Evolutionary conservation across 305 asterid species (phyloP).

Genomic region (Solanum hybrid): DNA sequence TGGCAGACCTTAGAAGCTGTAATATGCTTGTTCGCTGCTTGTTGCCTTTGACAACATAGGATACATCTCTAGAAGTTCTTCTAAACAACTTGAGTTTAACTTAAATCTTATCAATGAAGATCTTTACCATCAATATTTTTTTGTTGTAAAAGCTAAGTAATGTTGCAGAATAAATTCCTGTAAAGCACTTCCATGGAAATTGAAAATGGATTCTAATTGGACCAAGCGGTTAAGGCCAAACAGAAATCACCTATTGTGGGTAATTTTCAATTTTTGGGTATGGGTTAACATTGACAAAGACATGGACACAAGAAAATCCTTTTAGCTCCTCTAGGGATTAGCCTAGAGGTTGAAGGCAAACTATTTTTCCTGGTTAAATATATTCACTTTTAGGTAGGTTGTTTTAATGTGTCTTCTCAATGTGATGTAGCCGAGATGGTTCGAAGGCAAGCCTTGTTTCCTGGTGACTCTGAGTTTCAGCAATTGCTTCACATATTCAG

Average conservation of each 20-base stretch:
- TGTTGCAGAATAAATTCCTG: neutral
- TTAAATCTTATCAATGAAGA: neutral
- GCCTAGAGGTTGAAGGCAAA: neutral
- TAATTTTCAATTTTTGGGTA: too few relatives aligned
- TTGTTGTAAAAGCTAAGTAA: neutral
- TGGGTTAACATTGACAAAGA: neutral
- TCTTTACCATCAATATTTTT: neutral
- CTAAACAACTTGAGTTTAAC: neutral
- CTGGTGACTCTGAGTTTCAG: constrained; percentile 93
- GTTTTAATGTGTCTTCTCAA: neutral
- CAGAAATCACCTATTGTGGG: neutral
- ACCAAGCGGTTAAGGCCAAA: neutral
- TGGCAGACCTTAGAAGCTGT: neutral
- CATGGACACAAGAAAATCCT: neutral
- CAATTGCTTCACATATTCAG: constrained; percentile 88
- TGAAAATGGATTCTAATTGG: neutral
- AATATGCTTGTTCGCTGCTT: neutral
- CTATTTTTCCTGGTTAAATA: neutral
- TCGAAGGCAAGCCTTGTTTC: constrained; percentile 77
- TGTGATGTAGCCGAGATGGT: constrained; percentile 73
- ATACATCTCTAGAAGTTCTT: neutral
- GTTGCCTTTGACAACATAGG: neutral
- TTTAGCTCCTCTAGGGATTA: neutral
- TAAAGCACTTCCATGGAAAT: neutral
- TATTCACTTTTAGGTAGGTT: neutral